Evolutionary conservation across 192 early-diverging fungal genomes (phyloP).

Genomic region (Rhizoclosmatium globosum): DNA sequence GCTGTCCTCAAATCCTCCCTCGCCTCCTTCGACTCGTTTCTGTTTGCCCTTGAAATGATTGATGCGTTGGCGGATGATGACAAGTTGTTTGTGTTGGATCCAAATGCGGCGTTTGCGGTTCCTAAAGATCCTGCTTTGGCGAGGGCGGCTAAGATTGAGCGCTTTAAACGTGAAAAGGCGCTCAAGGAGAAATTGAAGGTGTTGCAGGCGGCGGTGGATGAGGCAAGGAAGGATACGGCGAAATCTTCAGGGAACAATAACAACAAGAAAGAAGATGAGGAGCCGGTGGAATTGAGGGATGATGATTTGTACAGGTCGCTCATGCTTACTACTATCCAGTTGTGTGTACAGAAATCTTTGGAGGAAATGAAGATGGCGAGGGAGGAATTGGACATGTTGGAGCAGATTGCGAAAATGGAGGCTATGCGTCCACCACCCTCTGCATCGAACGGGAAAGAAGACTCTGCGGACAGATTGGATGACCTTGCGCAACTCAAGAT

Average conservation of each 20-base stretch:
- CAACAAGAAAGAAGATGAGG: conserved; percentile 27
- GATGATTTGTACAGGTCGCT: conserved; percentile 83
- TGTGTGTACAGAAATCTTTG: conserved; percentile 74
- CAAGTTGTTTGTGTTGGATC: conserved; percentile 46
- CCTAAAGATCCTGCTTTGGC: conserved; percentile 60
- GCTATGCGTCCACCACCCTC: not conserved
- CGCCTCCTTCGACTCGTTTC: conserved; percentile 37
- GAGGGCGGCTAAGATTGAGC: conserved; percentile 76
- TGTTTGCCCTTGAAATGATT: conserved; percentile 39
- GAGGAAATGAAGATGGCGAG: conserved; percentile 74
- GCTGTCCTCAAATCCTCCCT: not conserved
- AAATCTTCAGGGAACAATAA: not conserved
- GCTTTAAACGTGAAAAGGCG: conserved; percentile 80
- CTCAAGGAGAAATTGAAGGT: conserved; percentile 63
- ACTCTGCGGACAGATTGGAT: conserved; percentile 40
- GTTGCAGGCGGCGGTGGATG: conserved; percentile 32
- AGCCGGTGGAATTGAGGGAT: conserved; percentile 59
- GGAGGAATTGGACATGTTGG: conserved; percentile 83
- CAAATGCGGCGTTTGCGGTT: conserved; percentile 1
- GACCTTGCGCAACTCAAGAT: conserved; percentile 11
- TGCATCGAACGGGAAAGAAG: conserved; percentile 37
- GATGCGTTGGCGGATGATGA: conserved; percentile 47
- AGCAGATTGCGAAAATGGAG: conserved; percentile 72
- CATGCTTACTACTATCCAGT: conserved; percentile 74
- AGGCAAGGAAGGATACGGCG: conserved; percentile 12